Conservation (phyloP, 768 basidiomycete species). For the Rhodosporidiobolus sp. region DNA sequence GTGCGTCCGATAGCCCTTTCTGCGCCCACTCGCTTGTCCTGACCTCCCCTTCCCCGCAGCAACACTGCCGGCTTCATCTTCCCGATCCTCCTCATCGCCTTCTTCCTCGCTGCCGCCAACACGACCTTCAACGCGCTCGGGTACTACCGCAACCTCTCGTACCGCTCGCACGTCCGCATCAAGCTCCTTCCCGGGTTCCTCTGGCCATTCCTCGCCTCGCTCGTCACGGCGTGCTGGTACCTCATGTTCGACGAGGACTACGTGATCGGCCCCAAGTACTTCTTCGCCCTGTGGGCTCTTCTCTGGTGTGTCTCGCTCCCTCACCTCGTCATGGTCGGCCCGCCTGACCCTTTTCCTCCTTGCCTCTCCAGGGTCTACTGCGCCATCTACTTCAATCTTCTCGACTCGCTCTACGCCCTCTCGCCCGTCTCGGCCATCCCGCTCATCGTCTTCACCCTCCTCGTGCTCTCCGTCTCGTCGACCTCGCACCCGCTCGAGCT, state of each 20-base stretch:
- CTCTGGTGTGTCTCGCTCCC: not conserved
- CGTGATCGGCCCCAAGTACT: not conserved
- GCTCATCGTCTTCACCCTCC: not conserved
- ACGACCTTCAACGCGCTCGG: not conserved
- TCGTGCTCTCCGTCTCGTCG: not conserved
- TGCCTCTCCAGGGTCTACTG: not conserved
- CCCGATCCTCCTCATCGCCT: slow-evolving; percentile 3
- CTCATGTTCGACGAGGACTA: not conserved
- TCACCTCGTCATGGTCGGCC: not conserved
- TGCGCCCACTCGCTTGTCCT: not conserved
- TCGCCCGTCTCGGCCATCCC: not conserved
- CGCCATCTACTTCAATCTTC: not conserved
- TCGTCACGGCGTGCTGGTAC: not conserved
- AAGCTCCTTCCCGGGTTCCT: not conserved
- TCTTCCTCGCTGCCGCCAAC: not conserved
- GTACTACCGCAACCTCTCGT: not conserved
- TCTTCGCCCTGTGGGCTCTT: not conserved
- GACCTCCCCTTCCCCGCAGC: not conserved
- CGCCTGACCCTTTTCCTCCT: not conserved
- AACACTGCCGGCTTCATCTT: slow-evolving; percentile 6
- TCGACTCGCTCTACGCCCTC: not conserved
- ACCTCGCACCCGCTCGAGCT: not conserved
- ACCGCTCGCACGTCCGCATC: not conserved
- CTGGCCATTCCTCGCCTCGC: not conserved
- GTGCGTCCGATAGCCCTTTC: not conserved